Evolutionary conservation across 352 stramenopile genomes (phyloP), one percentile per base, ranked within the genome.

Genomic region (Pseudoperonospora humuli): DNA sequence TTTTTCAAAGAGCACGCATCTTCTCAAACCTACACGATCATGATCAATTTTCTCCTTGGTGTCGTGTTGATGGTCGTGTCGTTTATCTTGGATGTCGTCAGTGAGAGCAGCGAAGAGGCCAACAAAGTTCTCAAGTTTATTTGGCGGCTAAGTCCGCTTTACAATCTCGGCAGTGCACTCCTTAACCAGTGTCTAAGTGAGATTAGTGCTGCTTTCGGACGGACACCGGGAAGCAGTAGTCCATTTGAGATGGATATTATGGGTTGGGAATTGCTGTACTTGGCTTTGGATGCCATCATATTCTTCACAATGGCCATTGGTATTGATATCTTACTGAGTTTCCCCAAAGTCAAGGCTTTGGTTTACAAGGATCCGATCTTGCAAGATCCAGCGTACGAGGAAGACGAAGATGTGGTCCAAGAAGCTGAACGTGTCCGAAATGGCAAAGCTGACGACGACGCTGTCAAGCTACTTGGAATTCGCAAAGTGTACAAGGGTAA

Each of bases 1-100:
- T 19, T 84, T 23, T 85, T 82, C 48, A 67, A 75, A 39, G 70
- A 84, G 24, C 63, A 75, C 39, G 67, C 72, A 11, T 67, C 66
- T 8, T 72, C 75, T 18, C 75, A 87, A 57, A 85, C 66, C 13
- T 81, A 77, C 46, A 82, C 70, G 24, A 75, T 85, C 33, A 77
- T 78, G 57, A 69, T 78, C 50, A 84, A 84, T 54, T 82, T 87
- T 25, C 15, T 84, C 44, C 41, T 83, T 20, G 75, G 75, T 10
- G 57, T 82, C 3, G 54, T 80, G 13, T 45, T 87, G 1, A 75
- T 85, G 63, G 47, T 84, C 0, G 48, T 83, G 15, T 67, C 72
- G 8, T 78, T 75, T 24, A 66, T 84, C 13, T 20, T 83, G 19
- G 67, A 76, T 36, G 31, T 69, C 19, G 67, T 80, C 26, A 63